Evolutionary conservation across 169 alveolate genomes (phyloP).

Genomic region (Blepharisma undulans): DNA sequence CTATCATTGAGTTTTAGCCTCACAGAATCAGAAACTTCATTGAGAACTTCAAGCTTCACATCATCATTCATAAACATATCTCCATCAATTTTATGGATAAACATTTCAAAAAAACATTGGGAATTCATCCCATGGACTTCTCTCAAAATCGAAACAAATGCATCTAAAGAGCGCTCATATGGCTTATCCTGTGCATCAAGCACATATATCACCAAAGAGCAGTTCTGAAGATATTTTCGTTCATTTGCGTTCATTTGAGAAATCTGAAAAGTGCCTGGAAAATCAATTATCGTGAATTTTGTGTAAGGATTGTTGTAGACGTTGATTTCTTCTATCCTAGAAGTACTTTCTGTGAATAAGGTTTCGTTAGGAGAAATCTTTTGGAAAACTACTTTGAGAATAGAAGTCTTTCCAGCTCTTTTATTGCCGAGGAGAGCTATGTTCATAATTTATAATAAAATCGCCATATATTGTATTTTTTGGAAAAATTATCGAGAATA

Average conservation of each 20-base stretch:
- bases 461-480: background rate
- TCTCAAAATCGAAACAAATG: constrained; percentile 46
- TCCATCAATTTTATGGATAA: constrained; percentile 83
- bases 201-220: constrained; percentile 74
- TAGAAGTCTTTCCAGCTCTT: constrained; percentile 71
- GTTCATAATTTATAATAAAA: background rate
- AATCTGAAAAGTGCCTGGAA: constrained; percentile 56
- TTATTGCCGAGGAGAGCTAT: constrained; percentile 25
- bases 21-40: constrained; percentile 60
- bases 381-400: constrained; percentile 65
- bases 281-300: constrained; percentile 47
- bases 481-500: too few relatives aligned
- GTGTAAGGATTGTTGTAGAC: constrained; percentile 52
- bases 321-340: constrained; percentile 38
- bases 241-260: constrained; percentile 43
- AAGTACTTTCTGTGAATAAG: constrained; percentile 47
- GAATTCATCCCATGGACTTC: constrained; percentile 40
- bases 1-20: constrained; percentile 58
- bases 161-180: constrained; percentile 57
- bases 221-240: constrained; percentile 46
- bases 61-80: constrained; percentile 74
- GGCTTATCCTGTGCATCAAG: constrained; percentile 82
- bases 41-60: constrained; percentile 69
- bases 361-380: constrained; percentile 76
- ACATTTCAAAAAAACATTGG: constrained; percentile 68